Base-by-base conservation (phyloP, 1,284 basidiomycete genomes). In the Cryptococcus sp. region DNA sequence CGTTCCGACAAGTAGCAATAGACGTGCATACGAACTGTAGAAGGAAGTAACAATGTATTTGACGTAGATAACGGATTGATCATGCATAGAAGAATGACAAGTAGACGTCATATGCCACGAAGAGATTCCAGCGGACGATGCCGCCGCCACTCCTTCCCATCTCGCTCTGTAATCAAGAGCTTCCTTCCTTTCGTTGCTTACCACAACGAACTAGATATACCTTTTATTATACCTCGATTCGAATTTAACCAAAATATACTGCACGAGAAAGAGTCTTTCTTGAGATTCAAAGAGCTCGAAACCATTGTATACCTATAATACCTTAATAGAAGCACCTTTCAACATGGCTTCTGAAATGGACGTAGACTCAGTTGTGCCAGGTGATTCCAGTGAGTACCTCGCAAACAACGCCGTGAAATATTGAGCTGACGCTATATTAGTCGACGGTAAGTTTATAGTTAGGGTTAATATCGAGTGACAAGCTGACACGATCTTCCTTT, bases 341-440 rank as follows among this genome's bases (percentile, higher is more conserved):
- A 62, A 36, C 52, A 74, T 74, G 72, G 69, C 70, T 33, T 66
- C 70, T 50, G 67, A 70, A 54, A 75, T 75, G 71, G 65, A 73
- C 57, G 71, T 75, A 32, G 73, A 75, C 60, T 62, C 66, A 41
- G 69, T 64, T 36, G 64, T 66, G 23, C 68, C 64, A 4, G 67
- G 68, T 32, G 70, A 73, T 55, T 66, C 68, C 47, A 75, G 73
- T 75, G 55, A 57, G 73, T 65, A 53, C 30, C 13, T 23, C 13
- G 10, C 23, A 10, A 14, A 30, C 8, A 23, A 31, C 23, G 23
- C 8, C 30, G 44, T 30, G 10, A 30, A 31, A 13, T 13, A n/a
- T 15, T 2, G 32, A 30, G 45, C 23, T 43, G 46, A 43, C 52
- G 41, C 30, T 15, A 11, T 46, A 15, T 36, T 58, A 74, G 72